A percentile compares a stretch with the other conserved stretches of the same genome.
phyloP scores from a whole-genome alignment of 495 filamentous ascomycete species.

The Podospora conica region DNA sequence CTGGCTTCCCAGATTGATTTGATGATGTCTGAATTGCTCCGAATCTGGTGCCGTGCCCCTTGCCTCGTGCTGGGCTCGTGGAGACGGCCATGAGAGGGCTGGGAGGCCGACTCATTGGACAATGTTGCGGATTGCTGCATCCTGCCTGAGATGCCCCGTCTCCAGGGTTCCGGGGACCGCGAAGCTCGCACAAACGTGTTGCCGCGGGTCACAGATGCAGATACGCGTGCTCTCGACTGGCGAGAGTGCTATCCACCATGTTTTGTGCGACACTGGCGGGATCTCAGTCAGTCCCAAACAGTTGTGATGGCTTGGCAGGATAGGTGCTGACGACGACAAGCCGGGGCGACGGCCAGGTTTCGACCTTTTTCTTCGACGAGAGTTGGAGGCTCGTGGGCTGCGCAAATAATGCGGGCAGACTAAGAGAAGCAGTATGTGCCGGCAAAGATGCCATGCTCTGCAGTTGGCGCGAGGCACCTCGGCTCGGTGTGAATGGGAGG shows the following conservation, averaged over 20 bases:
- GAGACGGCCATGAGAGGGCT: constrained; percentile 13
- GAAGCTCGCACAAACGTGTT: constrained; percentile 12
- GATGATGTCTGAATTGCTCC: constrained; percentile 14
- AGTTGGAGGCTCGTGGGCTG: not conserved
- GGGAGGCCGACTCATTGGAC: constrained; percentile 17
- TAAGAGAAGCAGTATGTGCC: too few species aligned
- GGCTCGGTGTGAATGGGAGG: not conserved
- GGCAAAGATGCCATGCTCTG: not conserved
- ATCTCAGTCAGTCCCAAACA: constrained; percentile 12
- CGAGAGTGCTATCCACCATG: constrained; percentile 7
- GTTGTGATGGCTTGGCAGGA: constrained; percentile 14
- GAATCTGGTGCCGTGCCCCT: constrained; percentile 19
- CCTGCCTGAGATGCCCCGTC: constrained; percentile 16
- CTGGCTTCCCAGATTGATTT: constrained; percentile 14
- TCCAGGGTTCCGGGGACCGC: constrained; percentile 15
- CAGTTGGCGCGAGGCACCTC: not conserved
- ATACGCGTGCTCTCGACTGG: constrained; percentile 7
- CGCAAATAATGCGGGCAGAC: not conserved
- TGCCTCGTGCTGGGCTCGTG: constrained; percentile 20
- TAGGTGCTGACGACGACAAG: constrained; percentile 8
- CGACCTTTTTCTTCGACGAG: not conserved
- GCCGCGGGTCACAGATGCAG: constrained; percentile 14
- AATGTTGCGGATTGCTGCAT: constrained; percentile 22
- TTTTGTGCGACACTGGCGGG: constrained; percentile 13
- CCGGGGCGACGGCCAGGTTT: not conserved